These are phyloP conservation scores for Oryza australiensis DNA, from an alignment of 176 grass and related monocot species.

Conservation along the genomic window DNA sequence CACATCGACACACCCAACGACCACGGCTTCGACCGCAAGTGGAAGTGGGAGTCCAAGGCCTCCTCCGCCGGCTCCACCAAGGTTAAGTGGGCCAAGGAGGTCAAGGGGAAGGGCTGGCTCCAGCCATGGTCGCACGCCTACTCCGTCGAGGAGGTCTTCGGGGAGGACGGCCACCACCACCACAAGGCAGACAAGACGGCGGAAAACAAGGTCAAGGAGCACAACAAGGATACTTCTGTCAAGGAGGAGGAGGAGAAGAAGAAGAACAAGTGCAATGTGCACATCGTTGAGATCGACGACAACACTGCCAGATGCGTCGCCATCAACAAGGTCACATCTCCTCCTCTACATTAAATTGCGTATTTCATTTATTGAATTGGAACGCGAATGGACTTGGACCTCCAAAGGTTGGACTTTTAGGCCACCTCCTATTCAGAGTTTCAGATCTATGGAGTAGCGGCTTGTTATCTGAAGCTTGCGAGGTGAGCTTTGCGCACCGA, in stretches of 20 bases:
- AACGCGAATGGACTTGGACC: neutral
- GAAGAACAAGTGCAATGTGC: slow-evolving; percentile 23
- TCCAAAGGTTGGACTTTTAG: neutral
- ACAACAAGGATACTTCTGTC: neutral
- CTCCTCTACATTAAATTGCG: neutral
- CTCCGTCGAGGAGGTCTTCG: slow-evolving; percentile 55
- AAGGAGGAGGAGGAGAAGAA: slow-evolving; percentile 33
- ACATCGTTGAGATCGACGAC: slow-evolving; percentile 40
- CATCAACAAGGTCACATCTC: slow-evolving; percentile 59
- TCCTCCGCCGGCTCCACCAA: slow-evolving; percentile 2
- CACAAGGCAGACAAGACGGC: neutral
- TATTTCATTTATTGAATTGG: neutral
- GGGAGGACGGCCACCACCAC: neutral
- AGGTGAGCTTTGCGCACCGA: neutral
- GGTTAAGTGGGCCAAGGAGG: slow-evolving; percentile 60
- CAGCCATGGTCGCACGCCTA: slow-evolving; percentile 57
- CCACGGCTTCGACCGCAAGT: slow-evolving; percentile 86
- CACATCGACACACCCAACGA: slow-evolving; percentile 52
- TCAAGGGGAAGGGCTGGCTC: slow-evolving; percentile 75
- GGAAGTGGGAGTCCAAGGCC: slow-evolving; percentile 62
- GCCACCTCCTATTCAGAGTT: neutral
- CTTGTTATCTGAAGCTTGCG: neutral
- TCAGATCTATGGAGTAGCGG: too few species aligned
- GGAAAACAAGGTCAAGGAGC: slow-evolving; percentile 27
- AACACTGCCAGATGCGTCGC: slow-evolving; percentile 40